phyloP scores from a whole-genome alignment of 495 filamentous ascomycete species.

The Xylaria acuta region DNA sequence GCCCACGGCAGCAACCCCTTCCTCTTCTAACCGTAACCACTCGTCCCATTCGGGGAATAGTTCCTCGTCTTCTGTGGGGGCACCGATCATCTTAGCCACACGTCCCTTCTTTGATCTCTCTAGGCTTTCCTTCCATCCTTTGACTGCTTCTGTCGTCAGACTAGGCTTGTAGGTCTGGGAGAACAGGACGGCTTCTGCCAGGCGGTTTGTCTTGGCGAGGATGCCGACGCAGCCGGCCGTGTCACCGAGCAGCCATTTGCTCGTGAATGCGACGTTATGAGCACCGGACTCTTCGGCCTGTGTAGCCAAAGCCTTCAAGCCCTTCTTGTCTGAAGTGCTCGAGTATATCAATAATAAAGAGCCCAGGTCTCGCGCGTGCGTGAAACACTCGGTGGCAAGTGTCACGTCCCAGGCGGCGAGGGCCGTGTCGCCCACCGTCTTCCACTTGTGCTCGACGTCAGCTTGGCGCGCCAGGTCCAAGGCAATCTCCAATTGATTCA shows the following conservation, averaged over 20 bases:
- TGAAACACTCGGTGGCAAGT: conserved; percentile 92
- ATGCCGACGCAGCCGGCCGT: conserved; percentile 81
- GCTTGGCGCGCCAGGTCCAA: conserved; percentile 81
- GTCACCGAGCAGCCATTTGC: conserved; percentile 86
- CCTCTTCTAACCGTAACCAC: conserved; percentile 79
- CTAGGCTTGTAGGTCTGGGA: conserved; percentile 94
- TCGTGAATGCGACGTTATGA: conserved; percentile 91
- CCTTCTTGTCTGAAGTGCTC: conserved; percentile 75
- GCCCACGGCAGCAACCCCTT: conserved; percentile 47
- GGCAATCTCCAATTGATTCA: conserved; percentile 84
- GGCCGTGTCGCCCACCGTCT: conserved; percentile 91
- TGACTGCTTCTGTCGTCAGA: conserved; percentile 68
- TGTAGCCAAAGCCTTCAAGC: conserved; percentile 70
- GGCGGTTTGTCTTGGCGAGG: conserved; percentile 75
- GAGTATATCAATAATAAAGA: conserved; percentile 87
- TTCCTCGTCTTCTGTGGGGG: conserved; percentile 87
- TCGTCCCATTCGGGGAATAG: conserved; percentile 97
- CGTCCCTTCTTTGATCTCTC: conserved; percentile 84
- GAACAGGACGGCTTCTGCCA: conserved; percentile 87
- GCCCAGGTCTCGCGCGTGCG: conserved; percentile 85
- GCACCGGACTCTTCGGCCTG: conserved; percentile 78
- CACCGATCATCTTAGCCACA: conserved; percentile 78
- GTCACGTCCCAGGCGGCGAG: conserved; percentile 83
- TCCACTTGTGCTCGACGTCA: conserved; percentile 96
- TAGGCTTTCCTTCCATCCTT: conserved; percentile 78